phyloP scores from a whole-genome alignment of 2,329 filamentous ascomycete species.

The Bisporella sp. region DNA sequence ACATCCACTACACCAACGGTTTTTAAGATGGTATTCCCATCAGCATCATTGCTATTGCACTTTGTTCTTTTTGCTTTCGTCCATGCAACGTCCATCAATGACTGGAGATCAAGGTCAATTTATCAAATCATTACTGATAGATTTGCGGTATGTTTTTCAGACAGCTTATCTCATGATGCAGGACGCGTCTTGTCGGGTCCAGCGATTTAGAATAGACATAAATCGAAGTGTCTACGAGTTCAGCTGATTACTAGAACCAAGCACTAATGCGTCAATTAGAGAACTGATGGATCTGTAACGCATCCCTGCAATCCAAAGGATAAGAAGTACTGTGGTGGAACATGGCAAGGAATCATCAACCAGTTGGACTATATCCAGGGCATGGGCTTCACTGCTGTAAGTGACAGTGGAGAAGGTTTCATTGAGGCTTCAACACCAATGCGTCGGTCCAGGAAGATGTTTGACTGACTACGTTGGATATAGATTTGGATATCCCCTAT shows the following conservation, averaged over 20 bases:
- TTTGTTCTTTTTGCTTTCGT: too few relatives aligned
- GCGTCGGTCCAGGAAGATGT: too few relatives aligned
- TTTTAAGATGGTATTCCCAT: too few relatives aligned
- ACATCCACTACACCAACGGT: too few relatives aligned
- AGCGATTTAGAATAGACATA: too few relatives aligned
- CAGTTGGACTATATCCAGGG: constrained; percentile 36
- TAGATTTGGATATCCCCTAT: constrained; percentile 39
- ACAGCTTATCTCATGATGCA: too few relatives aligned
- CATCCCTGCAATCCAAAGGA: constrained; percentile 15
- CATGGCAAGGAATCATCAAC: constrained; percentile 34
- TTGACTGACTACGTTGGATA: background rate
- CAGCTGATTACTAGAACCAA: too few relatives aligned
- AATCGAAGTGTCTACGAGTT: too few relatives aligned
- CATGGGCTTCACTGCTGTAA: constrained; percentile 29
- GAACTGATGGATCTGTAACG: constrained; percentile 29
- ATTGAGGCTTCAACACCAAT: too few relatives aligned
- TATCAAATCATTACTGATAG: constrained; percentile 38
- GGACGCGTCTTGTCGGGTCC: too few relatives aligned
- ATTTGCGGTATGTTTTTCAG: constrained; percentile 2
- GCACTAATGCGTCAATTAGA: constrained; percentile 2
- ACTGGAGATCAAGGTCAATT: constrained; percentile 24
- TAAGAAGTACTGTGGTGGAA: constrained; percentile 39
- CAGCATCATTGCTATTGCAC: too few relatives aligned
- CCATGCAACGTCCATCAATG: background rate
- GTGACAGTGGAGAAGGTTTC: constrained; percentile 1